Percentiles rank a stretch among this genome's conserved stretches.
Conservation (phyloP, 2,329 filamentous ascomycete species). For the Fusarium miscanthi region DNA sequence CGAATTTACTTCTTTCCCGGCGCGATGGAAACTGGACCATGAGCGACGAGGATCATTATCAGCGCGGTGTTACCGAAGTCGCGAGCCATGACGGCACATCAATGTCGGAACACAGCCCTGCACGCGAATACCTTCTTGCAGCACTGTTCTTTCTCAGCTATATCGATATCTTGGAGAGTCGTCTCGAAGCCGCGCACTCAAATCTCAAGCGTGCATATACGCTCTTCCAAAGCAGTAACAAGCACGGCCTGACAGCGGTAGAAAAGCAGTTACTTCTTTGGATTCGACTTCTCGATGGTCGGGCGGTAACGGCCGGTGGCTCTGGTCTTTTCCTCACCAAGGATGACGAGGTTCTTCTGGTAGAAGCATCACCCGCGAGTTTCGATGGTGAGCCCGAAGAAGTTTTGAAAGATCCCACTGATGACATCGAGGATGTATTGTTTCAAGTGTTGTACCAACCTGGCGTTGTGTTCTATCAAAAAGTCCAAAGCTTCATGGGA, state of each 20-base stretch:
- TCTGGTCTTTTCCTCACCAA: conserved; percentile 64
- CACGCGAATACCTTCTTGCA: conserved; percentile 58
- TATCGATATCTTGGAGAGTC: conserved; percentile 59
- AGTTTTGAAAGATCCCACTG: conserved; percentile 35
- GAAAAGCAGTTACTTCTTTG: conserved; percentile 64
- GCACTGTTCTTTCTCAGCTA: conserved; percentile 66
- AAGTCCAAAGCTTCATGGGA: conserved; percentile 68
- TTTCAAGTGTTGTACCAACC: conserved; percentile 67
- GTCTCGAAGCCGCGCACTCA: conserved; percentile 58
- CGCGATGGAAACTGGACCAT: conserved; percentile 48
- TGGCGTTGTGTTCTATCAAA: conserved; percentile 67
- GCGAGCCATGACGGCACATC: conserved; percentile 35
- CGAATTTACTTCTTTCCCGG: conserved; percentile 56
- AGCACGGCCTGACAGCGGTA: conserved; percentile 50
- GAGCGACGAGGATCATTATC: conserved; percentile 53
- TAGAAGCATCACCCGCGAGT: conserved; percentile 56
- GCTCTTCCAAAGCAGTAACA: conserved; percentile 57
- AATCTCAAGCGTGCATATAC: conserved; percentile 62
- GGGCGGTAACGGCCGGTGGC: conserved; percentile 66
- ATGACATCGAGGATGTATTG: conserved; percentile 61
- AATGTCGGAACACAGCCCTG: conserved; percentile 46
- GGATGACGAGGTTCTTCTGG: conserved; percentile 59
- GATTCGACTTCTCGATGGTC: conserved; percentile 65
- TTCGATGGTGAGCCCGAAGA: conserved; percentile 48
- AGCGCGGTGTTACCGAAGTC: conserved; percentile 51